Evolutionary conservation across 805 yeast species (phyloP), one percentile per base, ranked within the genome.

Genomic region (Schizosaccharomyces octosporus): DNA sequence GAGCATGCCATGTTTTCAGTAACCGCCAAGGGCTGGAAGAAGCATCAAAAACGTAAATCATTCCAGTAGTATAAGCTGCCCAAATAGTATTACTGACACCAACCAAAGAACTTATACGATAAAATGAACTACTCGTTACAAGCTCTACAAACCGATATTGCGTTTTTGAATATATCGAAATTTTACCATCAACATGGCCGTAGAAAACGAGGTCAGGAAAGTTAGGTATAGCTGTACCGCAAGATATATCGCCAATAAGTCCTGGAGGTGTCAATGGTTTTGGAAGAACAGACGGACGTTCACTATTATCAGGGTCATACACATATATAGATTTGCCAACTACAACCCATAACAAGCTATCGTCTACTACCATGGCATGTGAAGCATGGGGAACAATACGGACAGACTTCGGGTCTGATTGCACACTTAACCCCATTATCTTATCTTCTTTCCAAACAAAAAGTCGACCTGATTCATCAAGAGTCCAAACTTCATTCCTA

Each of bases 151-250:
- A 71, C 3, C 66, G 60, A 60, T 65, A 59, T 43, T 62, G 55
- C 0, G 70, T 41, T 2, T 63, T 61, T 2, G 71, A 66, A 62
- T 65, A 70, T 5, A 72, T 68, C 0, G 73, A 63, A 21, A 73
- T 66, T 42, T 69, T 66, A 4, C 76, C 76, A 62, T 72, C 73
- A 17, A 73, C 73, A 45, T 72, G 76, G 15, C 76, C 76, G 63
- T 73, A 69, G 59, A 68, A 72, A 1, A 71, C 70, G 29, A 62
- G 48, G 27, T 69, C 73, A 1, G 67, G 65, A 24, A 45, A 64
- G 57, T 57, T 24, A 19, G 64, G 65, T n/a, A 64, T 51, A 24
- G 48, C 59, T 1, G 71, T 66, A 0, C 68, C 71, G 62, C 70
- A 67, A 31, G 72, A 65, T 41, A 70, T 68, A 27, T 69, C 72